Percentiles rank a stretch among this genome's conserved stretches.
Evolutionary conservation across 1,284 basidiomycete species (phyloP).

Genomic region (Vanrija humicola): DNA sequence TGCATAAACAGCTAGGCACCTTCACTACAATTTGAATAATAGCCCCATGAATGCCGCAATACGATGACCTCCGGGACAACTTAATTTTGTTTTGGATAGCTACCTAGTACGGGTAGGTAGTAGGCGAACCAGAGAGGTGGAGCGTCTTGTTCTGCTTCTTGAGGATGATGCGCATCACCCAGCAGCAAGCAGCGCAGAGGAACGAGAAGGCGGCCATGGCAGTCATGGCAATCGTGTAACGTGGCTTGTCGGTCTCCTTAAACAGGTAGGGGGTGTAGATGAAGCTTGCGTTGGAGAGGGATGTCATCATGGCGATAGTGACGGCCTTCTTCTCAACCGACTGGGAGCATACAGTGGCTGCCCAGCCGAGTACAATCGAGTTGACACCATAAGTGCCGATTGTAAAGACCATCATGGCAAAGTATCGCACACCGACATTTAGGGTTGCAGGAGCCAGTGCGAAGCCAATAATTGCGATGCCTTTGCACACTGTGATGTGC

Average conservation of each 20-base stretch:
- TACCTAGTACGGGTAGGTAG: slow-evolving; percentile 15
- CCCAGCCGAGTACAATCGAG: slow-evolving; percentile 35
- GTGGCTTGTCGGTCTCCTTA: slow-evolving; percentile 20
- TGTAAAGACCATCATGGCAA: slow-evolving; percentile 28
- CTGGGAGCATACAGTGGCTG: slow-evolving; percentile 29
- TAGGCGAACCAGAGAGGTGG: slow-evolving; percentile 7
- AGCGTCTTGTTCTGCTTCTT: slow-evolving; percentile 15
- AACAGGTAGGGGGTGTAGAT: slow-evolving; percentile 35
- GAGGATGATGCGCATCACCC: slow-evolving; percentile 19
- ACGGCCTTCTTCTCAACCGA: slow-evolving; percentile 36
- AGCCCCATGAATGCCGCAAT: too few species aligned
- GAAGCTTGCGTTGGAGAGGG: slow-evolving; percentile 23
- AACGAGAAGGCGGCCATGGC: slow-evolving; percentile 24
- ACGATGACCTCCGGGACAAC: too few species aligned
- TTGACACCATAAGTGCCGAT: slow-evolving; percentile 33
- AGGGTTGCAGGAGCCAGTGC: slow-evolving; percentile 28
- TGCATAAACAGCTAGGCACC: too few species aligned
- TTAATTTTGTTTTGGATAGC: too few species aligned
- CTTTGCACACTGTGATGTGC: slow-evolving; percentile 29
- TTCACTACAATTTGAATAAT: too few species aligned
- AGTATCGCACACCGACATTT: slow-evolving; percentile 32
- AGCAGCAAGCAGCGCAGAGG: slow-evolving; percentile 9
- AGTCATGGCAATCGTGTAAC: slow-evolving; percentile 21
- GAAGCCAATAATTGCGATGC: slow-evolving; percentile 30
- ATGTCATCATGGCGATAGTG: slow-evolving; percentile 27